Conservation (phyloP, 108 stramenopile genomes). For the Nitzschia sp. region DNA sequence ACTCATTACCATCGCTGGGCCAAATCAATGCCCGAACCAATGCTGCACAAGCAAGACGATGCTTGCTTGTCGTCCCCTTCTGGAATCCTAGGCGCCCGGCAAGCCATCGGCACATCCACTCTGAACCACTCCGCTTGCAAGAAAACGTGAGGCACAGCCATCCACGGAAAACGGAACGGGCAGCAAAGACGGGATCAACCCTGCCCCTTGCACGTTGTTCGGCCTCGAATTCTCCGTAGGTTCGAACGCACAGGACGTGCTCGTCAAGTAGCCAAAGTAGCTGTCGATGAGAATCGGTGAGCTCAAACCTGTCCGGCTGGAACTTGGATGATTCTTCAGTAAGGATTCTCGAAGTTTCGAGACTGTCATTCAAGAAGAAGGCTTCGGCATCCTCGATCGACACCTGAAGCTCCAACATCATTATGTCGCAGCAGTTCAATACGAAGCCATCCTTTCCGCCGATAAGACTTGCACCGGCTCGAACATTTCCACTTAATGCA, state of each 20-base stretch:
- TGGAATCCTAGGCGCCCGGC: conserved; percentile 35
- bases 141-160: conserved; percentile 55
- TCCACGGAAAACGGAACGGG: conserved; percentile 64
- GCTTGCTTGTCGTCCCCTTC: conserved; percentile 18
- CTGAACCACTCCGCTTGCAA: conserved; percentile 20
- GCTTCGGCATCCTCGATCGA: conserved; percentile 71
- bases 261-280: conserved; percentile 67
- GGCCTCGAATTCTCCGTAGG: conserved; percentile 73
- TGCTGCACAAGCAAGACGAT: conserved; percentile 78
- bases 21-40: conserved; percentile 70
- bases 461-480: conserved; percentile 74
- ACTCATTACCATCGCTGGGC: conserved; percentile 28
- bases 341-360: conserved; percentile 3
- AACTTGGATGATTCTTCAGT: conserved; percentile 5
- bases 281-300: conserved; percentile 54
- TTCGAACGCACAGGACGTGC: conserved; percentile 61
- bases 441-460: conserved; percentile 78
- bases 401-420: conserved; percentile 48
- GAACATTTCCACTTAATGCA: conserved; percentile 56
- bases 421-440: conserved; percentile 68
- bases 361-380: conserved; percentile 41
- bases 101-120: conserved; percentile 63
- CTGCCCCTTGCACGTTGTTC: conserved; percentile 40
- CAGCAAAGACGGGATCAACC: conserved; percentile 75
- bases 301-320: conserved; percentile 27